phyloP scores from a whole-genome alignment of 176 grass and related monocot species.

The Tuctoria greenei region DNA sequence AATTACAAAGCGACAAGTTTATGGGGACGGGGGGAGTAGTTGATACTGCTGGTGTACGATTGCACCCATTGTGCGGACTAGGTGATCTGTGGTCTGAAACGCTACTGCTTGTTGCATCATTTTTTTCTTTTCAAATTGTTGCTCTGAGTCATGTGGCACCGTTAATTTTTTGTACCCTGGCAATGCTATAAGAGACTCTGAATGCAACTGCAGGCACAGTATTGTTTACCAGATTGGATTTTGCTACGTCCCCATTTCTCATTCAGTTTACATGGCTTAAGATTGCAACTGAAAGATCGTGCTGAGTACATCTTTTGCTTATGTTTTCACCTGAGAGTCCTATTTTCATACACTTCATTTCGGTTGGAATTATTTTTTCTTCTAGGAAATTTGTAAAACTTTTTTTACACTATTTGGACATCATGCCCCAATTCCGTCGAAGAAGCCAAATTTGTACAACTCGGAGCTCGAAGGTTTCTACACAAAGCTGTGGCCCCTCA shows the following conservation, averaged over 20 bases:
- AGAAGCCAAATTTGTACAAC: too few species aligned
- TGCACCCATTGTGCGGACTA: constrained; percentile 8
- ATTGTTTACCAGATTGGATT: background rate
- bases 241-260: background rate
- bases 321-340: background rate
- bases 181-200: background rate
- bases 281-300: background rate
- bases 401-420: too few species aligned
- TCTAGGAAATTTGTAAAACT: too few species aligned
- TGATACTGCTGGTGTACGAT: constrained; percentile 18
- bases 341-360: background rate
- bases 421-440: too few species aligned
- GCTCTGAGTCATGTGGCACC: constrained; percentile 12
- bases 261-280: background rate
- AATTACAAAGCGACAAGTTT: too few species aligned
- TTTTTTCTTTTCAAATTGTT: background rate
- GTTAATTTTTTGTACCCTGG: background rate
- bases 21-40: too few species aligned
- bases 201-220: background rate
- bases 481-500: too few species aligned
- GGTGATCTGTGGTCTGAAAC: background rate
- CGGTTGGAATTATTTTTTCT: too few species aligned
- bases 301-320: background rate
- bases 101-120: background rate
- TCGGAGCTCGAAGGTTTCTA: too few species aligned